Conservation (phyloP, 768 basidiomycete species). For the Hypholoma fasciculare region DNA sequence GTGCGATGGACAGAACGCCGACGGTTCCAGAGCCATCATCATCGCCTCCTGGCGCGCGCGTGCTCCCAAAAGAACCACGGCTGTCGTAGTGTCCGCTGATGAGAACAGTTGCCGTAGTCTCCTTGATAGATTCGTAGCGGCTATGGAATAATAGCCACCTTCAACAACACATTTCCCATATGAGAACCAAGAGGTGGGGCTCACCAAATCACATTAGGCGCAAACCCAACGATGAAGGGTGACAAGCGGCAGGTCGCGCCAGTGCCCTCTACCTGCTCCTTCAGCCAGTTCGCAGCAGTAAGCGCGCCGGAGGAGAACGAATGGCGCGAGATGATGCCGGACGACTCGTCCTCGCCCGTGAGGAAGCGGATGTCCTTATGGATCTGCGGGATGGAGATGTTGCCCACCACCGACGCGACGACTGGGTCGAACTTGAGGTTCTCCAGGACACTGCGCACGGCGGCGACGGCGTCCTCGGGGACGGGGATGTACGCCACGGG, state of each 20-base stretch:
- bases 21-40: conserved; percentile 61
- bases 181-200: conserved; percentile 12
- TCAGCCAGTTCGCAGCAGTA: conserved; percentile 75
- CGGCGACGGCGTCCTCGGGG: conserved; percentile 49
- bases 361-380: conserved; percentile 75
- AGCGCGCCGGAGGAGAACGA: conserved; percentile 71
- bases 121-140: conserved; percentile 52
- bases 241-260: conserved; percentile 75
- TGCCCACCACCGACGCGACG: conserved; percentile 66
- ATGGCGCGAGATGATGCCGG: conserved; percentile 77
- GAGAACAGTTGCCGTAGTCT: conserved; percentile 66
- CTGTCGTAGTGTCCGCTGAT: conserved; percentile 91
- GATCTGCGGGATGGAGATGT: conserved; percentile 67
- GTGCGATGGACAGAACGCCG: conserved; percentile 79
- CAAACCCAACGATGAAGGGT: conserved; percentile 69
- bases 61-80: conserved; percentile 82
- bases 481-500: conserved; percentile 58
- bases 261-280: conserved; percentile 65
- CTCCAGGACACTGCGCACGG: conserved; percentile 57
- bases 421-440: conserved; percentile 67
- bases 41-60: conserved; percentile 57
- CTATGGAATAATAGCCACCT: conserved; percentile 30
- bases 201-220: conserved; percentile 89
- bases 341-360: conserved; percentile 79
- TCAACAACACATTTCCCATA: neutral